Conservation (phyloP, 2,329 filamentous ascomycete species). For the Thermomyces lanuginosus region DNA sequence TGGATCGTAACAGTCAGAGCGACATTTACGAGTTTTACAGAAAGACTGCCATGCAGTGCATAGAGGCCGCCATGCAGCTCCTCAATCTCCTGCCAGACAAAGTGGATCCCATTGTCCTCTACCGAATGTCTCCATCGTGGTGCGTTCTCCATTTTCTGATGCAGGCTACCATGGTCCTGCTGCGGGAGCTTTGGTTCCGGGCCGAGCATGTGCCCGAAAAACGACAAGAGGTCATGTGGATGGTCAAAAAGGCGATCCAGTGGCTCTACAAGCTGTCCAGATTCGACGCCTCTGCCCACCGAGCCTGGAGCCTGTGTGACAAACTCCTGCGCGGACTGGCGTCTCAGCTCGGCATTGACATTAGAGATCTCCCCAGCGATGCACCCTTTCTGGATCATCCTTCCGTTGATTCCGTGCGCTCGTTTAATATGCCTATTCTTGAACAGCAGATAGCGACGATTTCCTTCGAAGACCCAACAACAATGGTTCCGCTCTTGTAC, state of each 20-base stretch:
- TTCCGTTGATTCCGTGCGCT: slow-evolving; percentile 7
- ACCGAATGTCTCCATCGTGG: slow-evolving; percentile 27
- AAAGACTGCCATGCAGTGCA: slow-evolving; percentile 24
- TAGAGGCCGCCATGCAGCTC: slow-evolving; percentile 27
- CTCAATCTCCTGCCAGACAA: slow-evolving; percentile 25
- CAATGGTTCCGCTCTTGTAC: too few relatives aligned
- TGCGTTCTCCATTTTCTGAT: slow-evolving; percentile 28
- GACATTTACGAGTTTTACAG: slow-evolving; percentile 21
- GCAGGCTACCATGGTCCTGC: slow-evolving; percentile 26
- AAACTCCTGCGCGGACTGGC: slow-evolving; percentile 19
- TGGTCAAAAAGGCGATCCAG: slow-evolving; percentile 19
- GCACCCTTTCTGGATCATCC: slow-evolving; percentile 9
- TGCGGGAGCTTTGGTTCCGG: slow-evolving; percentile 28
- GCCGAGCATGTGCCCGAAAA: slow-evolving; percentile 29
- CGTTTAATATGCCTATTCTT: slow-evolving; percentile 13
- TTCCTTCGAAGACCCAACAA: slow-evolving; percentile 12
- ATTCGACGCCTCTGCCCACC: slow-evolving; percentile 14
- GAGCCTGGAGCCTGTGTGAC: slow-evolving; percentile 23
- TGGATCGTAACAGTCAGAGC: slow-evolving; percentile 18
- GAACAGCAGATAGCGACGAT: slow-evolving; percentile 10
- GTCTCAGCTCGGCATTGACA: slow-evolving; percentile 15
- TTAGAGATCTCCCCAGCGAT: slow-evolving; percentile 15
- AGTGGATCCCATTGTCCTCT: slow-evolving; percentile 20
- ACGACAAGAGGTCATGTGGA: slow-evolving; percentile 18
- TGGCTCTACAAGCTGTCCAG: slow-evolving; percentile 19